Evolutionary conservation across 306 rosid species (phyloP), one percentile per base, ranked within the genome.

Genomic region (Vigna reflexopilosa): DNA sequence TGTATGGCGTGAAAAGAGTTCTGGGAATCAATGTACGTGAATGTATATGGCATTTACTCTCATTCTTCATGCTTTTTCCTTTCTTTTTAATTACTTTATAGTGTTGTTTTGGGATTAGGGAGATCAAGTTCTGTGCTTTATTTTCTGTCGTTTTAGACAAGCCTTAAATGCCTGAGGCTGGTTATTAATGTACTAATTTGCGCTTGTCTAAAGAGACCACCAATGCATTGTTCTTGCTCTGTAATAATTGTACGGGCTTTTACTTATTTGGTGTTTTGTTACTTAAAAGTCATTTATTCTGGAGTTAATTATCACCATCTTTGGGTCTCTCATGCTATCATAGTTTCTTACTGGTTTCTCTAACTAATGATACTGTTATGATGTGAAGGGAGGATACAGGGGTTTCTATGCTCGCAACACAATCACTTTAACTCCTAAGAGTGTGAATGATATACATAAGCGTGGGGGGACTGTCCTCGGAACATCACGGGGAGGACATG

Each of bases 401-500:
- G 99, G 99, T 17, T 95, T 95, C 84, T 95, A 91, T 42, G 88
- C 99, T 64, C 88, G 86, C 72, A 95, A 95, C 83, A 91, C 89
- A 17, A 77, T 84, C 71, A 64, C 63, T 81, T 54, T 95, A 56
- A 90, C 92, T 74, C 98, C 99, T 3, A 88, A 91, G 80, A 72
- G 59, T 16, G 99, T 95, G 78, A 93, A 95, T 81, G 91, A 90
- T 70, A 93, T 95, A 76, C 99, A 95, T 81, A 93, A 95, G 83
- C 98, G 98, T 13, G 98, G 99, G 20, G 98, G 98, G 79, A 95
- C 99, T 50, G 32, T 91, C 45, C 90, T 95, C 11, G 96, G 98
- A 32, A 86, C 99, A 14, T 95, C 99, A 17, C 79, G 99, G 78
- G 99, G 99, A 24, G 99, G 99, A 76, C 97, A 95, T 70, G 91